These are phyloP conservation scores for Citrus maxima DNA, from an alignment of 345 rosid species.

Conservation along the genomic window DNA sequence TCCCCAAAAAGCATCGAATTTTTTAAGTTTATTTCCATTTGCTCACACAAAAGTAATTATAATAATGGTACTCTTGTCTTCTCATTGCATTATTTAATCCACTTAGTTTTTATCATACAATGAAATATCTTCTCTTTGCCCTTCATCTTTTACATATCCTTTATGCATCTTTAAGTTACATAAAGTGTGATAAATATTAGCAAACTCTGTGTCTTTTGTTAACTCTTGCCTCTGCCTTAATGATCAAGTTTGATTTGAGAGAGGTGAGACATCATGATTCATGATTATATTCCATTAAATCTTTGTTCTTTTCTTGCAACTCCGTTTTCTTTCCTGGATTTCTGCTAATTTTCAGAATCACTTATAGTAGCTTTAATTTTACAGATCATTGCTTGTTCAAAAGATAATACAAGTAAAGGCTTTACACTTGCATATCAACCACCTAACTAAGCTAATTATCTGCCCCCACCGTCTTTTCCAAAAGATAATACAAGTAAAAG, in stretches of 20 bases:
- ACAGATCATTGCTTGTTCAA: not conserved
- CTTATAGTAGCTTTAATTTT: not conserved
- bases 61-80: not conserved
- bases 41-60: not conserved
- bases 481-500: not conserved
- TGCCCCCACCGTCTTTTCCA: conserved; percentile 2
- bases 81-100: not conserved
- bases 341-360: conserved; percentile 1
- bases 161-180: too few relatives aligned
- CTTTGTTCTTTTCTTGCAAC: conserved; percentile 6
- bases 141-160: not conserved
- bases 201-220: too few relatives aligned
- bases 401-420: too few relatives aligned
- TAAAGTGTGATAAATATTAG: too few relatives aligned
- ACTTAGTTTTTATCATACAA: not conserved
- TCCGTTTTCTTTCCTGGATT: conserved; percentile 10
- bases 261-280: conserved; percentile 1
- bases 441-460: not conserved
- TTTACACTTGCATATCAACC: too few relatives aligned
- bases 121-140: not conserved
- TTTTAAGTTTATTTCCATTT: not conserved
- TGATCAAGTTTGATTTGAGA: conserved; percentile 11
- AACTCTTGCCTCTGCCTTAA: conserved; percentile 1
- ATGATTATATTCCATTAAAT: conserved; percentile 6
- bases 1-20: not conserved